Evolutionary conservation across 2,329 filamentous ascomycete genomes (phyloP).

Genomic region (Apiospora aurea): DNA sequence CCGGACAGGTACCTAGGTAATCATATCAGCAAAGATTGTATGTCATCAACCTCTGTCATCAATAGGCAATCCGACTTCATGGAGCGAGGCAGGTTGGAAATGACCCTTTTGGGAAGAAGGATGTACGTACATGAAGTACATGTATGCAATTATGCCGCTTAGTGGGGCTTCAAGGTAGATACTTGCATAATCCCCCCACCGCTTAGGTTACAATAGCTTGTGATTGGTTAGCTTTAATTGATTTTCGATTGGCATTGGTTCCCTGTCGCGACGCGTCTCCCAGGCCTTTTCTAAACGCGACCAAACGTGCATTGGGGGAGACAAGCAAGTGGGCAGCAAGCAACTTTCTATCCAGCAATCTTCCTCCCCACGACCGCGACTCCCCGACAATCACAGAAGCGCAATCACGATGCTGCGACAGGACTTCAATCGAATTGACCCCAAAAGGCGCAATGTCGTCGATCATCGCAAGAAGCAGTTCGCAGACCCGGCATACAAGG

Average conservation of each 20-base stretch:
- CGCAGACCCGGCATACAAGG: slow-evolving; percentile 76
- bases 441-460: slow-evolving; percentile 79
- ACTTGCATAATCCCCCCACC: neutral
- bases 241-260: neutral
- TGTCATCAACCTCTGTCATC: too few species aligned
- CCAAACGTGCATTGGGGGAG: neutral
- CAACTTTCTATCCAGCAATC: neutral
- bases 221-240: slow-evolving; percentile 19
- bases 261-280: slow-evolving; percentile 18
- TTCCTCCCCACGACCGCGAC: neutral
- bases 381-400: neutral
- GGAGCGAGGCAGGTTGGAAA: too few species aligned
- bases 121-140: neutral
- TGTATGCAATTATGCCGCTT: neutral
- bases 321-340: neutral
- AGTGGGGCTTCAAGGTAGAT: neutral
- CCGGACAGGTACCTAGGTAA: too few species aligned
- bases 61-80: too few species aligned
- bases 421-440: slow-evolving; percentile 57
- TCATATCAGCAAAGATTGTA: too few species aligned
- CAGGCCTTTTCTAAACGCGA: slow-evolving; percentile 13
- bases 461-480: slow-evolving; percentile 90
- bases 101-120: neutral
- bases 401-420: slow-evolving; percentile 39
- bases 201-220: neutral